These are phyloP conservation scores for Silene conica DNA, from an alignment of 148 eudicot species.

Conservation along the genomic window DNA sequence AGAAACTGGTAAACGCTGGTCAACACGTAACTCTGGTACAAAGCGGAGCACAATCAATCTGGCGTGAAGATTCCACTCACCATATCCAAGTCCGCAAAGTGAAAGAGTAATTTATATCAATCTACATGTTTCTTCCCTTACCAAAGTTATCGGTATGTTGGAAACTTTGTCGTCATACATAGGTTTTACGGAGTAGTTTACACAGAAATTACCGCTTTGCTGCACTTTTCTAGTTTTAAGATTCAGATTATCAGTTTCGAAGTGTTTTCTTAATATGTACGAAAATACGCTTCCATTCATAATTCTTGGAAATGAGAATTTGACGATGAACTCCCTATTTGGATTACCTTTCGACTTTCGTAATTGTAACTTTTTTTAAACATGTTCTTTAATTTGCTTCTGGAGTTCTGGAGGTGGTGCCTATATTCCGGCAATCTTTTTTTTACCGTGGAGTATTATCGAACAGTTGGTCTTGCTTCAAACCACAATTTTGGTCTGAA, in stretches of 20 bases:
- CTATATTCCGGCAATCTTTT: too few relatives aligned
- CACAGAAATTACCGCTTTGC: slow-evolving; percentile 16
- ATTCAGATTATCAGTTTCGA: background rate
- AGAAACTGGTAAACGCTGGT: slow-evolving; percentile 58
- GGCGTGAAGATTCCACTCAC: slow-evolving; percentile 92
- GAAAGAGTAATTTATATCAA: slow-evolving; percentile 33
- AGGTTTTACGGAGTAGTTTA: slow-evolving; percentile 5
- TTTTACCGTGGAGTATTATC: too few relatives aligned
- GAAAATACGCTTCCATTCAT: background rate
- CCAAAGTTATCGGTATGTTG: background rate
- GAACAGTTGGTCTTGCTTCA: too few relatives aligned
- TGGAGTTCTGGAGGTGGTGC: too few relatives aligned
- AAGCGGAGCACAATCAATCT: slow-evolving; percentile 96
- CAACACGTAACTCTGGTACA: slow-evolving; percentile 87
- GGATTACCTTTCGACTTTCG: background rate
- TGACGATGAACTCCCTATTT: background rate
- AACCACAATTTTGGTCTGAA: too few relatives aligned
- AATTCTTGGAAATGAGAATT: slow-evolving; percentile 3
- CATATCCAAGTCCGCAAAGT: slow-evolving; percentile 94
- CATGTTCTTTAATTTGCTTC: background rate
- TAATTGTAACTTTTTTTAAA: too few relatives aligned
- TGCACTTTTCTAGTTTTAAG: background rate
- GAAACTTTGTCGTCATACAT: slow-evolving; percentile 10
- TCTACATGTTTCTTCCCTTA: background rate
- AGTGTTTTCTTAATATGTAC: background rate